Evolutionary conservation across 2,329 filamentous ascomycete genomes (phyloP), one percentile per base, ranked within the genome.

Genomic region (Fusarium annulatum): DNA sequence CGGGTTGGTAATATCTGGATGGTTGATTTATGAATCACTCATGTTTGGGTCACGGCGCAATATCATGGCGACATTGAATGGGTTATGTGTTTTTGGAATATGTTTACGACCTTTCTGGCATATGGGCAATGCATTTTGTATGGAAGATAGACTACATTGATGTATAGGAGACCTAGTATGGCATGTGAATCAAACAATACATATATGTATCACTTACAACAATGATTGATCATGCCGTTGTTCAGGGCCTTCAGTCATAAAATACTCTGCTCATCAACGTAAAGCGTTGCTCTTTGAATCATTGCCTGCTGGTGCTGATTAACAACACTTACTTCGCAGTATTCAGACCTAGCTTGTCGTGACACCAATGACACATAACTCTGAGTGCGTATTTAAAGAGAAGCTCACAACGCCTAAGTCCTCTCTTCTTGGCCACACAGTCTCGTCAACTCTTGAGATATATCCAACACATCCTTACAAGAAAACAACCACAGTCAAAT

Each of bases 11-110:
- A 73, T 73, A 53, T 60, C 38, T 43, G 53, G 57, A 36, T 65
- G 61, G 66, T 58, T 67, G 52, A 48, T 23, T 48, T 41, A 73
- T 57, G 45, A 73, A 62, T 67, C 51, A 71, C 70, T 61, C 45
- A 41, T 42, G 38, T 66, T 73, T 60, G 49, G 53, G 61, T 60
- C 18, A 73, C 23, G 71, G 71, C 71, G 71, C 61, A 73, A 73
- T 30, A 71, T 51, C 51, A 73, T 53, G 71, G 70, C 45, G 30
- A 49, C 38, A 59, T 55, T 46, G 38, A 36, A 55, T 36, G 43
- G 30, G 39, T 51, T 41, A 59, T 3, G 45, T 30, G 30, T 23
- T 68, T 28, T 46, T 39, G 60, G 46, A 36, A 34, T 38, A 67
- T 57, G 55, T 43, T 45, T 52, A 69, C 26, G 59, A 58, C 12